Conservation (phyloP, 176 grass and related monocot species). For the Musa troglodytarum region DNA sequence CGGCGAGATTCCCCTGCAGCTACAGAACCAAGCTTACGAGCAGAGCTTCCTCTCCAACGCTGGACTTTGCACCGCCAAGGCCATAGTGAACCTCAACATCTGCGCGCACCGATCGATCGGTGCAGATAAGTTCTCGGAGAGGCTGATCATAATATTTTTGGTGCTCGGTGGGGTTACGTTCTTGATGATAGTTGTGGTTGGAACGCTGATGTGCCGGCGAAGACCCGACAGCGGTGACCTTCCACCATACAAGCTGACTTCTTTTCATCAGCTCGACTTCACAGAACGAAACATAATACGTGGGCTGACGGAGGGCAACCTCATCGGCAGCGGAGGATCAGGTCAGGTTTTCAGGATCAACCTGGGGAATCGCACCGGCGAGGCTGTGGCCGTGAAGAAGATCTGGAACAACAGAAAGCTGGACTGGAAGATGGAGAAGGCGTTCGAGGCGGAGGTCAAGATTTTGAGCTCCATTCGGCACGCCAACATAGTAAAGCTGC, state of each 20-base stretch:
- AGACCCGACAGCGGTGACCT: neutral
- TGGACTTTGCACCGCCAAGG: slow-evolving; percentile 20
- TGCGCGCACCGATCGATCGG: neutral
- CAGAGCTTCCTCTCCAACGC: slow-evolving; percentile 26
- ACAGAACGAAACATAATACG: neutral
- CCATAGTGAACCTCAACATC: neutral
- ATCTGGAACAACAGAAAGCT: slow-evolving; percentile 20
- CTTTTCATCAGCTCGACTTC: slow-evolving; percentile 11
- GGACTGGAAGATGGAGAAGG: slow-evolving; percentile 20
- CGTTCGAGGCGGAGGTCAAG: slow-evolving; percentile 45
- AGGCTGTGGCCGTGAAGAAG: slow-evolving; percentile 37
- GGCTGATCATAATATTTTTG: slow-evolving; percentile 13
- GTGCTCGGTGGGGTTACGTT: slow-evolving; percentile 9
- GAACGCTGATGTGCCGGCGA: neutral
- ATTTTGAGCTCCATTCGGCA: slow-evolving; percentile 45
- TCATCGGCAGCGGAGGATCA: slow-evolving; percentile 7
- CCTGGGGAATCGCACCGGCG: neutral
- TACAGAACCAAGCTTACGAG: neutral
- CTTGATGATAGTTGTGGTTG: neutral
- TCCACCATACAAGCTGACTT: slow-evolving; percentile 19
- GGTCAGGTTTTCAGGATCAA: slow-evolving; percentile 27
- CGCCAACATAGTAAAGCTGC: slow-evolving; percentile 43
- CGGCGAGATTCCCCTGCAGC: slow-evolving; percentile 21
- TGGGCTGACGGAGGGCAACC: neutral
- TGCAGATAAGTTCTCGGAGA: neutral